phyloP scores from a whole-genome alignment of 1,139 yeast genomes.

The Diutina sp. region DNA sequence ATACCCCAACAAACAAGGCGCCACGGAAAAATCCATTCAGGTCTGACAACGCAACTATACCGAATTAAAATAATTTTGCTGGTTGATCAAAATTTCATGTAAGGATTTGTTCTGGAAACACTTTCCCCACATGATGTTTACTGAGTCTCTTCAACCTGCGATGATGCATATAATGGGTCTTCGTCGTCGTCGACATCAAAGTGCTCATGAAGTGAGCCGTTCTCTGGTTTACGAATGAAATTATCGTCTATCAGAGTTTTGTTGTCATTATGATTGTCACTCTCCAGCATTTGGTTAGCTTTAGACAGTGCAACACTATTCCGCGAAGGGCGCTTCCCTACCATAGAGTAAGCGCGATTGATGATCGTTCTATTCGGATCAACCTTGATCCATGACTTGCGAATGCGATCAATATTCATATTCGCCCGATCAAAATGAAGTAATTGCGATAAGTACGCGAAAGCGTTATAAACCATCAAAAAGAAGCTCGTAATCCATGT shows the following conservation, averaged over 20 bases:
- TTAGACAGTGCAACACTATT: background rate
- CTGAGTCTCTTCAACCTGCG: background rate
- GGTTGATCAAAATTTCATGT: too few relatives aligned
- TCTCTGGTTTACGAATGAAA: background rate
- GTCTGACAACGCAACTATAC: background rate
- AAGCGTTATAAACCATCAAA: background rate
- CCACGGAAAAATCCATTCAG: background rate
- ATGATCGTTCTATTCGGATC: conserved; percentile 33
- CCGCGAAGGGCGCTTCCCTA: conserved; percentile 1
- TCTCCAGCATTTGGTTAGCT: background rate
- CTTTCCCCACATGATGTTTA: background rate
- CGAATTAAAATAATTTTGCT: too few relatives aligned
- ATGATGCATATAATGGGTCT: background rate
- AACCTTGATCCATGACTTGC: conserved; percentile 28
- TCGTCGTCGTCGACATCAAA: background rate
- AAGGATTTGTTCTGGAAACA: too few relatives aligned
- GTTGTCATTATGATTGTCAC: background rate
- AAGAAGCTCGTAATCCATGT: background rate
- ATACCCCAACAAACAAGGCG: background rate
- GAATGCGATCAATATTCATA: conserved; percentile 33
- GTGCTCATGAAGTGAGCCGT: background rate
- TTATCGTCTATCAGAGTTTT: background rate
- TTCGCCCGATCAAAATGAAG: conserved; percentile 23
- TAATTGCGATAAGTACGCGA: background rate
- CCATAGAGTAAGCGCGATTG: conserved; percentile 18